Evolutionary conservation across 2,329 filamentous ascomycete species (phyloP).

Genomic region (Verticillium tricorpus): DNA sequence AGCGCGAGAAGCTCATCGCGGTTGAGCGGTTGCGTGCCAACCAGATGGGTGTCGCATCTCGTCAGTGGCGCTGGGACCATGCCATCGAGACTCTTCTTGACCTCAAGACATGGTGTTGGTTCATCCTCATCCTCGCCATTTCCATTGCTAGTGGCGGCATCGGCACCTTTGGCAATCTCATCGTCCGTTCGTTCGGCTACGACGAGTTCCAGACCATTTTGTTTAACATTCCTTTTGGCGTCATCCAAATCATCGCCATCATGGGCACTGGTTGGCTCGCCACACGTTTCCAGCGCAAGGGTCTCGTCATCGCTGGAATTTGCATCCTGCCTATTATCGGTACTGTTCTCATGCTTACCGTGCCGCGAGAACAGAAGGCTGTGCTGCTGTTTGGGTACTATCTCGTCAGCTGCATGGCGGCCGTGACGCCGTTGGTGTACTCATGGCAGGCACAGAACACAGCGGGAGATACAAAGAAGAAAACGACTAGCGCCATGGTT

Average conservation of each 20-base stretch:
- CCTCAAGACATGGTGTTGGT: conserved; percentile 54
- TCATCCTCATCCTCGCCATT: conserved; percentile 55
- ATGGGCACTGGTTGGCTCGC: conserved; percentile 54
- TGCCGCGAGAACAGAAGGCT: conserved; percentile 33
- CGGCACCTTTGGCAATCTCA: conserved; percentile 62
- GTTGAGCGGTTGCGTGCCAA: conserved; percentile 70
- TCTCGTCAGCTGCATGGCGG: conserved; percentile 61
- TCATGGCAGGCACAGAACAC: conserved; percentile 68
- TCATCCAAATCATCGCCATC: conserved; percentile 56
- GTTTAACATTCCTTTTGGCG: conserved; percentile 64
- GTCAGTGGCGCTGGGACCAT: conserved; percentile 65
- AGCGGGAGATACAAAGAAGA: conserved; percentile 63
- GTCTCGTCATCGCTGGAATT: conserved; percentile 45
- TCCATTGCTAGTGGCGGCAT: conserved; percentile 30
- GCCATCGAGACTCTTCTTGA: conserved; percentile 46
- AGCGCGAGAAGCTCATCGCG: conserved; percentile 62
- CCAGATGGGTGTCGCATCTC: conserved; percentile 69
- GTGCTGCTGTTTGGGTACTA: conserved; percentile 59
- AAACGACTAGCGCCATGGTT: conserved; percentile 37
- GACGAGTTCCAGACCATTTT: conserved; percentile 53
- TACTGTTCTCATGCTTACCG: conserved; percentile 49
- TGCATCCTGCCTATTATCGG: conserved; percentile 59
- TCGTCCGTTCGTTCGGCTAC: conserved; percentile 56
- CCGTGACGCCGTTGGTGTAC: conserved; percentile 60
- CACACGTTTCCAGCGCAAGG: conserved; percentile 53